Evolutionary conservation across 345 rosid genomes (phyloP).

Genomic region (Arabidopsis arenosa): DNA sequence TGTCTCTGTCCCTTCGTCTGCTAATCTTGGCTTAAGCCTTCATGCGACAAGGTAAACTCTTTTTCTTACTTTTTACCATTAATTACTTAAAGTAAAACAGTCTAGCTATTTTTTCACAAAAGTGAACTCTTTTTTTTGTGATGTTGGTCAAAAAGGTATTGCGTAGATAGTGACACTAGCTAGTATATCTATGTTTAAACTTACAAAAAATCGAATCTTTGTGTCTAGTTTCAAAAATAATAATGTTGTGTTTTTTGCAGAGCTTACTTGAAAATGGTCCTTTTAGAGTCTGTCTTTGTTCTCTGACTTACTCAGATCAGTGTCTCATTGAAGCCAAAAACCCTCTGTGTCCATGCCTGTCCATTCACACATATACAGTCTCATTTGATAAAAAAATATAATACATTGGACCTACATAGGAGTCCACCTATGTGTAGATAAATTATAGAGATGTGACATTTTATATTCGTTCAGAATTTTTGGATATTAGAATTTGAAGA

Average conservation of each 20-base stretch:
- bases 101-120: constrained; percentile 21
- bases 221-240: constrained; percentile 40
- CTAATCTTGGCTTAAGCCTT: constrained; percentile 81
- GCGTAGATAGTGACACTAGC: constrained; percentile 50
- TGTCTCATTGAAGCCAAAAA: constrained; percentile 39
- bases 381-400: neutral
- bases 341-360: constrained; percentile 34
- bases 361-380: constrained; percentile 39
- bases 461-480: constrained; percentile 8
- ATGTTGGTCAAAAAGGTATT: constrained; percentile 44
- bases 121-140: constrained; percentile 32
- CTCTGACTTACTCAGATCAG: constrained; percentile 46
- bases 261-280: constrained; percentile 46
- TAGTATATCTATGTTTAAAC: constrained; percentile 38
- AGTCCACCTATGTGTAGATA: constrained; percentile 37
- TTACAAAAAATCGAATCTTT: constrained; percentile 44
- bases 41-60: constrained; percentile 69
- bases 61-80: constrained; percentile 42
- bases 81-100: constrained; percentile 24
- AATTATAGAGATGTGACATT: constrained; percentile 9
- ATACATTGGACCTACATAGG: constrained; percentile 27
- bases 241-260: constrained; percentile 33
- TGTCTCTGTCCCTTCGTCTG: constrained; percentile 83
- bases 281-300: constrained; percentile 42
- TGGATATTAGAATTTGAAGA: neutral